Percentiles rank a stretch among this genome's conserved stretches.
These are phyloP conservation scores for Zygoascus biomembranicola DNA, from an alignment of 805 yeast genomes.

Conservation along the genomic window DNA sequence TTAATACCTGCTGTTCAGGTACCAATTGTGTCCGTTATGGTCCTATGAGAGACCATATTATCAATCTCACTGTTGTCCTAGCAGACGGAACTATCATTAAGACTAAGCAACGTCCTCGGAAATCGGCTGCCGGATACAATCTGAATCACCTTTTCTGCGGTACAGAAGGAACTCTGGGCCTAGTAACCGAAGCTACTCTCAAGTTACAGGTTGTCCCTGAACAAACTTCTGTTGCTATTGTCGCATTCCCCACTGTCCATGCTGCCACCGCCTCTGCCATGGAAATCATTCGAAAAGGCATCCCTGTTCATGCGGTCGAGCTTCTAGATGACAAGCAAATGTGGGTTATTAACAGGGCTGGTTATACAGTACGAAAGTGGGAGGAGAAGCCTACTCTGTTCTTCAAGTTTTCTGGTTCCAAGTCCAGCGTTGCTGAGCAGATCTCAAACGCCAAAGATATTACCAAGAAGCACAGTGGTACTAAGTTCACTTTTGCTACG, in stretches of 20 bases:
- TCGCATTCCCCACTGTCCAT: constrained; percentile 55
- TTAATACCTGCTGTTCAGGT: constrained; percentile 72
- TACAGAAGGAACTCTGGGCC: constrained; percentile 72
- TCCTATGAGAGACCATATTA: constrained; percentile 67
- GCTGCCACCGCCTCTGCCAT: constrained; percentile 69
- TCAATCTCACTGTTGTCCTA: constrained; percentile 61
- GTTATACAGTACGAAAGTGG: constrained; percentile 46
- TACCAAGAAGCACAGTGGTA: constrained; percentile 46
- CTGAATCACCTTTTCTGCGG: constrained; percentile 70
- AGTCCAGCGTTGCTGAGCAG: constrained; percentile 35
- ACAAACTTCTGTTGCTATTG: constrained; percentile 58
- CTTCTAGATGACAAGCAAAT: constrained; percentile 65
- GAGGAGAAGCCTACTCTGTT: constrained; percentile 53
- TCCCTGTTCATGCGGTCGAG: constrained; percentile 67
- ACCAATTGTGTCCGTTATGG: constrained; percentile 75
- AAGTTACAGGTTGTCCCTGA: constrained; percentile 59
- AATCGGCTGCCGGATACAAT: constrained; percentile 74
- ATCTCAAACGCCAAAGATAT: constrained; percentile 41
- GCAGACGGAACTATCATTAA: constrained; percentile 75
- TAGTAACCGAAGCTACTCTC: constrained; percentile 69
- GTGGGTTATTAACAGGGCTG: constrained; percentile 52
- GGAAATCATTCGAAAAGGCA: constrained; percentile 51
- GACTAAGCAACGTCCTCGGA: constrained; percentile 67
- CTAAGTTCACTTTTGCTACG: constrained; percentile 55
- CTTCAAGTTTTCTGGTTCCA: constrained; percentile 53